These are phyloP conservation scores for Aspergillus japonicus DNA, from an alignment of 2,329 filamentous ascomycete genomes.

Conservation along the genomic window DNA sequence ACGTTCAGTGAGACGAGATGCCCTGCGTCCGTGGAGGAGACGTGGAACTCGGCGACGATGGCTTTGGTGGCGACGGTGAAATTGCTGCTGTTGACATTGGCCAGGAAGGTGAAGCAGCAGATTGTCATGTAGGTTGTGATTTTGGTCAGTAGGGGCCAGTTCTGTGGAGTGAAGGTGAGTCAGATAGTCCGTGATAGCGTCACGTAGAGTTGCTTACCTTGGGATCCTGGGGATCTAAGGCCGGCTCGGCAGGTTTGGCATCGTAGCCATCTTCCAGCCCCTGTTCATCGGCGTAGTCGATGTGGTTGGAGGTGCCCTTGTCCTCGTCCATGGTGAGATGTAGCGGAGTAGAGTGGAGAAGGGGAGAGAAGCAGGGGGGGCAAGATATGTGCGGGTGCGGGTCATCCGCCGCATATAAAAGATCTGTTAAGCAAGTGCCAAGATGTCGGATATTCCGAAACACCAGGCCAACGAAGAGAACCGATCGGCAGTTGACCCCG, in stretches of 20 bases:
- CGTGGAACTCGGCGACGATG: slow-evolving; percentile 30
- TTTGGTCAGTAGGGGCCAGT: slow-evolving; percentile 22
- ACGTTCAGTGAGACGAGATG: slow-evolving; percentile 28
- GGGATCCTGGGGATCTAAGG: slow-evolving; percentile 17
- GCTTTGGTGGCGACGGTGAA: slow-evolving; percentile 39
- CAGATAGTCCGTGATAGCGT: no score
- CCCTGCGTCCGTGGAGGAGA: slow-evolving; percentile 24
- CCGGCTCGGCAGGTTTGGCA: background rate
- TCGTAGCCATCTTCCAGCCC: background rate
- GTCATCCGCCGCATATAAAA: background rate
- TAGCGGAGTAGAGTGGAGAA: background rate
- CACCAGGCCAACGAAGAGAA: background rate
- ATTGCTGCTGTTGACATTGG: slow-evolving; percentile 40
- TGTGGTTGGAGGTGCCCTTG: slow-evolving; percentile 2
- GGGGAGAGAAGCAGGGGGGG: background rate
- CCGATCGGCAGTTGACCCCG: background rate
- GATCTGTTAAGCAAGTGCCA: background rate
- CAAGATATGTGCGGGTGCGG: background rate
- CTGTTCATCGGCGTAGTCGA: slow-evolving; percentile 7
- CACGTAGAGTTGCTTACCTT: slow-evolving; percentile 13
- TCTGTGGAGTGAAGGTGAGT: slow-evolving; percentile 12
- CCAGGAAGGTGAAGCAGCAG: slow-evolving; percentile 42
- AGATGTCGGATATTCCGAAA: background rate
- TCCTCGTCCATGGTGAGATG: slow-evolving; percentile 2
- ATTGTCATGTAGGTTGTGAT: slow-evolving; percentile 35